Percentiles rank a stretch among this genome's conserved stretches.
Evolutionary conservation across 2,329 filamentous ascomycete species (phyloP).

Genomic region (Coniochaeta pulveracea): DNA sequence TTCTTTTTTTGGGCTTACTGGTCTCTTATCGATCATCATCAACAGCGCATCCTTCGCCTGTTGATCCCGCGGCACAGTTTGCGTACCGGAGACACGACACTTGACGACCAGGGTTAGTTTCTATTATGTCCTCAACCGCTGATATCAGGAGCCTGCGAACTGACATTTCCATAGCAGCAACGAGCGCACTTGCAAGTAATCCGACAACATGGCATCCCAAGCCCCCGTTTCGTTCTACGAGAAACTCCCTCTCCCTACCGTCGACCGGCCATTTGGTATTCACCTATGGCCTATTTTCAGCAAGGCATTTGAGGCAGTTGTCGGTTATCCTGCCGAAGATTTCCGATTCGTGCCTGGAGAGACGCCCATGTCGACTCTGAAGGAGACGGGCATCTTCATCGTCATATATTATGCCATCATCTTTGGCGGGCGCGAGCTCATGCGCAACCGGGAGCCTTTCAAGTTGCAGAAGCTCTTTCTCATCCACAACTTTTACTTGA

Average conservation of each 20-base stretch:
- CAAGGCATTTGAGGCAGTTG: slow-evolving; percentile 65
- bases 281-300: slow-evolving; percentile 91
- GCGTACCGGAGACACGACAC: too few relatives aligned
- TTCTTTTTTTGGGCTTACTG: too few relatives aligned
- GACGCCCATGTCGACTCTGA: slow-evolving; percentile 85
- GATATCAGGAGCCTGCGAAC: too few relatives aligned
- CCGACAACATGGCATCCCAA: slow-evolving; percentile 15
- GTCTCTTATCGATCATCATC: too few relatives aligned
- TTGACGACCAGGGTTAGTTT: too few relatives aligned
- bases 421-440: slow-evolving; percentile 82
- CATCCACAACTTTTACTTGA: slow-evolving; percentile 93
- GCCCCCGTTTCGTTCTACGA: slow-evolving; percentile 34
- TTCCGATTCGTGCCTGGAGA: slow-evolving; percentile 73
- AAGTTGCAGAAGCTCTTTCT: slow-evolving; percentile 86
- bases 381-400: slow-evolving; percentile 70
- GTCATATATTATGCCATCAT: slow-evolving; percentile 87
- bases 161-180: too few relatives aligned
- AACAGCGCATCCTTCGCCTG: too few relatives aligned
- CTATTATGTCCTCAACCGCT: too few relatives aligned
- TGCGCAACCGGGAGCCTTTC: slow-evolving; percentile 77
- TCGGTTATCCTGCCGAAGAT: slow-evolving; percentile 74
- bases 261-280: slow-evolving; percentile 88
- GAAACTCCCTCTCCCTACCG: slow-evolving; percentile 58
- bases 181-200: too few relatives aligned
- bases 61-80: too few relatives aligned